Percentiles rank a stretch among this genome's conserved stretches.
Evolutionary conservation across 441 rosid species (phyloP).

Genomic region (Isatis lusitanica): DNA sequence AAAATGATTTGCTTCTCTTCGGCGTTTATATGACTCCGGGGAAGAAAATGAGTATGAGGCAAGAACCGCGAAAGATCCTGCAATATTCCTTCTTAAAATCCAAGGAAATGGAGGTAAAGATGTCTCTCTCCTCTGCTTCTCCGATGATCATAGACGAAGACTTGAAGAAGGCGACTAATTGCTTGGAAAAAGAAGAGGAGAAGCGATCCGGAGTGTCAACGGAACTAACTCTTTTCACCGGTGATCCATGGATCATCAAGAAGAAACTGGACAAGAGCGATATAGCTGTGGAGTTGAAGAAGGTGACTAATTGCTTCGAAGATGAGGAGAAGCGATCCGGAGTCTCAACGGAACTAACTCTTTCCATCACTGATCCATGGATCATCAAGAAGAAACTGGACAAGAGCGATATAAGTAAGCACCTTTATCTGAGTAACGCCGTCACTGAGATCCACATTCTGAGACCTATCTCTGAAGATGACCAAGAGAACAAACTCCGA

Average conservation of each 20-base stretch:
- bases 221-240: neutral
- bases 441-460: neutral
- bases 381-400: neutral
- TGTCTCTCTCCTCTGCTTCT: neutral
- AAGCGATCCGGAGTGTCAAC: neutral
- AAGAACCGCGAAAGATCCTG: too few relatives aligned
- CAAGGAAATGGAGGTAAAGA: neutral
- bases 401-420: neutral
- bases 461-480: neutral
- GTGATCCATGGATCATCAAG: constrained; percentile 6
- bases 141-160: neutral
- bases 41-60: too few relatives aligned
- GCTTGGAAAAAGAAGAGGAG: neutral
- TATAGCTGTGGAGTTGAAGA: neutral
- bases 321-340: neutral
- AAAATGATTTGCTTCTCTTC: too few relatives aligned
- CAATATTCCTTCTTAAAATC: too few relatives aligned
- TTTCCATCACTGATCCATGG: neutral
- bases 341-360: neutral
- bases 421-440: neutral
- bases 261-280: neutral
- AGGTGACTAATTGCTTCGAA: neutral
- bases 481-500: neutral
- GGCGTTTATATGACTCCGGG: too few relatives aligned
- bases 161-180: neutral